A percentile compares a stretch with the other conserved stretches of the same genome.
Conservation (phyloP, 2,329 filamentous ascomycete species). For the Aureobasidium sp. region DNA sequence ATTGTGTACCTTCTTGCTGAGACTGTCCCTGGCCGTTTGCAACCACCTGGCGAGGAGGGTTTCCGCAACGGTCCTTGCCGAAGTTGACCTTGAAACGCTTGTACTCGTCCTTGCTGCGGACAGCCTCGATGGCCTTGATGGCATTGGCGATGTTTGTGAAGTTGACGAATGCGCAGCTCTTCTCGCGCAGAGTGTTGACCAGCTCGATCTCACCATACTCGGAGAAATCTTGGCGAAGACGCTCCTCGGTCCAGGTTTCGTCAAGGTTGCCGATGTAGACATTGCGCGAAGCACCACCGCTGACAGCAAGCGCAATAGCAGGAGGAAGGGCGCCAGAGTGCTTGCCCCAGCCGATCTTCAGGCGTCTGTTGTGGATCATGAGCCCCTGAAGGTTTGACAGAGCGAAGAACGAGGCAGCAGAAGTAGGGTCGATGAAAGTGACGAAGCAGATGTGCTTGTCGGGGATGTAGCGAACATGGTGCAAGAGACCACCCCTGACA, state of each 20-base stretch:
- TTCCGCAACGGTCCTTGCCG: slow-evolving; percentile 95
- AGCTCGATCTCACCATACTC: slow-evolving; percentile 97
- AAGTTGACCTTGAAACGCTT: slow-evolving; percentile 99
- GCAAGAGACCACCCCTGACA: slow-evolving; percentile 85
- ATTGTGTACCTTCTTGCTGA: slow-evolving; percentile 53
- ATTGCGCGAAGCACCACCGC: slow-evolving; percentile 93
- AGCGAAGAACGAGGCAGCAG: slow-evolving; percentile 94
- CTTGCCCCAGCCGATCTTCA: slow-evolving; percentile 99
- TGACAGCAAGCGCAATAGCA: slow-evolving; percentile 91
- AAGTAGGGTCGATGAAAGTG: slow-evolving; percentile 97
- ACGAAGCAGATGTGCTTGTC: slow-evolving; percentile 99
- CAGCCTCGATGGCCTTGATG: slow-evolving; percentile 97
- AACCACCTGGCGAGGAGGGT: slow-evolving; percentile 79
- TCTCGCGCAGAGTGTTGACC: slow-evolving; percentile 92
- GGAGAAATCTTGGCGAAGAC: slow-evolving; percentile 89
- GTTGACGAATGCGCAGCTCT: slow-evolving; percentile 99
- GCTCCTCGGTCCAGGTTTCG: slow-evolving; percentile 94
- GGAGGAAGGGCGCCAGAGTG: slow-evolving; percentile 94
- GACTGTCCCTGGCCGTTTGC: slow-evolving; percentile 55
- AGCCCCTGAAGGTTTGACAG: slow-evolving; percentile 94
- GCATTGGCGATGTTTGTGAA: slow-evolving; percentile 99
- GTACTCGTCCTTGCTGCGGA: slow-evolving; percentile 93
- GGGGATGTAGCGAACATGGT: slow-evolving; percentile 97
- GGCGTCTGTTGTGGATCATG: slow-evolving; percentile 96
- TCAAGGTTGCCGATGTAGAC: slow-evolving; percentile 98